Base-by-base conservation (phyloP, 164 flowering plant species). In the grape (Vitis vinifera) region DNA sequence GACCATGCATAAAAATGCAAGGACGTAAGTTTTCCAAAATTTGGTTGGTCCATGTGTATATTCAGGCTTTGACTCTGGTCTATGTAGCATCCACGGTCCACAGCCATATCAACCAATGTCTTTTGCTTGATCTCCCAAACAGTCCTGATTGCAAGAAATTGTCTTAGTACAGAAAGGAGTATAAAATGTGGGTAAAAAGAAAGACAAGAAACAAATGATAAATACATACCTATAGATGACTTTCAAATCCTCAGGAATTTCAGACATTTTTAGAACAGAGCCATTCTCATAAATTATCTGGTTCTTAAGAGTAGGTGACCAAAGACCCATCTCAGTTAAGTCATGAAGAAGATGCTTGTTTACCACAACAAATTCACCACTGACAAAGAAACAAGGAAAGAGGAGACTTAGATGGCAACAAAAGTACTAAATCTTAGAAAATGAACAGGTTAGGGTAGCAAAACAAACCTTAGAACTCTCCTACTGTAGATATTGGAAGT, bases 91-190 rank as follows among this genome's bases (percentile, higher is more conserved):
- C 98, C 98, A 55, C 99, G 91, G 67, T 93, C 95, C 68, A 84
- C 97, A 68, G 97, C 99, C 98, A 95, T 93, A 71, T 95, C 97
- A 65, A 95, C 99, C 78, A 95, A 58, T 1, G 92, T 86, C 80
- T 77, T 87, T 77, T 95, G 99, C 82, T 91, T 95, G 62, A 95
- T 95, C 85, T 94, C 99, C 99, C 99, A 94, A 59, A 94, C 99
- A 71, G 97, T 94, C 83, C 97, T 90, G 80, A 30, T 4, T 27
- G 14, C n/a, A 66, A 23, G 16, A 58, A 31, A 61, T 23, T 47
- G 9, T 9, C 47, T 77, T 65, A 73, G 68, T 44, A 77, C 49
- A 57, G 17, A 13, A 8, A 27, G 17, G 55, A 51, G 10, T n/a
- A 13, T 13, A 0, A 48, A 8, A 15, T 10, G 17, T 1, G 10